Percentiles rank a stretch among this genome's conserved stretches.
These are phyloP conservation scores for Phyllosticta citriasiana DNA, from an alignment of 2,329 filamentous ascomycete genomes.

Conservation along the genomic window DNA sequence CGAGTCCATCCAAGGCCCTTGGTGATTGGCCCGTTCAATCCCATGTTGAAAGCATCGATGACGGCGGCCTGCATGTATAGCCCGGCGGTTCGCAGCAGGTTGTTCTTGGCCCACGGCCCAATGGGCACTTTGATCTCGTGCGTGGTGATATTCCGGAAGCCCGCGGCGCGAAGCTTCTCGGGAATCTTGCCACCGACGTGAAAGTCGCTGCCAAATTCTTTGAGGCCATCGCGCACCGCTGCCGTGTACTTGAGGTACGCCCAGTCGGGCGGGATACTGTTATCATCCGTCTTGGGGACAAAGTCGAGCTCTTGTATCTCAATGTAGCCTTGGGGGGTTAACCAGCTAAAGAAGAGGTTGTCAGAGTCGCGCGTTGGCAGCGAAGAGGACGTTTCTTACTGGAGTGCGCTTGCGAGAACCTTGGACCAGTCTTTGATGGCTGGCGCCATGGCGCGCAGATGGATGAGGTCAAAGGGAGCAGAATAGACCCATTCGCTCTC, in stretches of 20 bases:
- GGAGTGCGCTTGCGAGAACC: constrained; percentile 35
- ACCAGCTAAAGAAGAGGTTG: constrained; percentile 7
- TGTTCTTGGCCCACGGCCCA: constrained; percentile 18
- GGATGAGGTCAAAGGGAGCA: constrained; percentile 34
- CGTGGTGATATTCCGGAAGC: constrained; percentile 35
- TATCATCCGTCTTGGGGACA: constrained; percentile 34
- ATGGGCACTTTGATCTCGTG: constrained; percentile 19
- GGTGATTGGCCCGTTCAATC: background rate
- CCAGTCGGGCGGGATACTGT: constrained; percentile 19
- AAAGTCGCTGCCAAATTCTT: constrained; percentile 2
- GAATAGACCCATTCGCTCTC: constrained; percentile 35
- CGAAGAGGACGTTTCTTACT: constrained; percentile 6
- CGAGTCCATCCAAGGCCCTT: constrained; percentile 6
- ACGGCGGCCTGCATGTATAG: constrained; percentile 19
- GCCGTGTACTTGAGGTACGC: background rate
- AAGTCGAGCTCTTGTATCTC: constrained; percentile 40
- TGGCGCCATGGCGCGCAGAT: constrained; percentile 44
- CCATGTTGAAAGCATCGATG: constrained; percentile 7
- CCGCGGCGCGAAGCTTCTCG: constrained; percentile 24
- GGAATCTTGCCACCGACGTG: constrained; percentile 5
- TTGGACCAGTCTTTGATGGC: constrained; percentile 39
- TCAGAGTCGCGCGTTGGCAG: background rate
- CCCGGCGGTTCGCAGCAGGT: constrained; percentile 12
- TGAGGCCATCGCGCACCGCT: background rate
- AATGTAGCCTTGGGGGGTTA: constrained; percentile 40